Evolutionary conservation across 768 basidiomycete genomes (phyloP).

Genomic region (Daedalea quercina): DNA sequence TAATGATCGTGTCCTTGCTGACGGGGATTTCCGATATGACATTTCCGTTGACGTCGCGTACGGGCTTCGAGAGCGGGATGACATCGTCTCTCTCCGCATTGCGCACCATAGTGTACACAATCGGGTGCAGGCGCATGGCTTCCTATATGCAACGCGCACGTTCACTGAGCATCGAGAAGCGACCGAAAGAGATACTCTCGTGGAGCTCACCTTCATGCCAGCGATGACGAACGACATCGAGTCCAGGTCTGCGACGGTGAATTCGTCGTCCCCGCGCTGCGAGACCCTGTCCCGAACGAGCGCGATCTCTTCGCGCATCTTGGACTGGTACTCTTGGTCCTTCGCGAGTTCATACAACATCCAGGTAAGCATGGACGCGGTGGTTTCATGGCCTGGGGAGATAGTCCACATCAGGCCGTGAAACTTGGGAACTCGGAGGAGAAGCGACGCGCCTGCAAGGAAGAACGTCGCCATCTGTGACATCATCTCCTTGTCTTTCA

Average conservation of each 20-base stretch:
- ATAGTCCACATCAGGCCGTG: background rate
- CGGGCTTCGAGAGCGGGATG: conserved; percentile 26
- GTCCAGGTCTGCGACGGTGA: conserved; percentile 26
- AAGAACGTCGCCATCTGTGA: conserved; percentile 22
- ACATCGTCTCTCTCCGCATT: conserved; percentile 24
- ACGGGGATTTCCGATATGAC: conserved; percentile 21
- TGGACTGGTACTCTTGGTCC: conserved; percentile 19
- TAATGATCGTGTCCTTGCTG: conserved; percentile 19
- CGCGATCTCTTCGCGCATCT: conserved; percentile 23
- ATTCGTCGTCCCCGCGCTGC: conserved; percentile 20
- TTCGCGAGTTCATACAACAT: conserved; percentile 23
- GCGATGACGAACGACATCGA: conserved; percentile 27
- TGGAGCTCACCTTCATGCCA: conserved; percentile 23
- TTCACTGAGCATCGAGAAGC: no score
- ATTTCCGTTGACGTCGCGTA: conserved; percentile 19
- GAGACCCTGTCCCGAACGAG: conserved; percentile 14
- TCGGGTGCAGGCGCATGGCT: conserved; percentile 19
- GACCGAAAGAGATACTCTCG: no score
- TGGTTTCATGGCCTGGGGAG: conserved; percentile 24
- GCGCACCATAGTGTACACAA: conserved; percentile 22
- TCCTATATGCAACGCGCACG: no score
- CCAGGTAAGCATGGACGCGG: conserved; percentile 24
- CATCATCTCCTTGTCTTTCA: conserved; percentile 26
- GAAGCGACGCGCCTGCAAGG: conserved; percentile 7
- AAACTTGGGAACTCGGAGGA: background rate